Conservation (phyloP, 140 eudicot genomes). For the Bidens hawaiensis region DNA sequence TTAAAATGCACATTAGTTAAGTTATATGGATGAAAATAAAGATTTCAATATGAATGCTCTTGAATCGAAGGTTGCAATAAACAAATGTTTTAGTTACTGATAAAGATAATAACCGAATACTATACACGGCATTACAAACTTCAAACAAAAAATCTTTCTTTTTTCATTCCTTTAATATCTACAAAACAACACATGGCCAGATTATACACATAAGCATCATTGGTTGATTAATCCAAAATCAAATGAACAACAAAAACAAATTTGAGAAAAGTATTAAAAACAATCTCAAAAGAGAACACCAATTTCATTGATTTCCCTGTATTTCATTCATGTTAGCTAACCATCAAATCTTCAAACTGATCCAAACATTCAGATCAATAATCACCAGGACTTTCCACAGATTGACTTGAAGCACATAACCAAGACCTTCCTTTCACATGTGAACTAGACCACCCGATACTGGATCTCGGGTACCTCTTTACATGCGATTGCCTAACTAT, state of each 20-base stretch:
- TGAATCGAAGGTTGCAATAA: no score
- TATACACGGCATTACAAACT: no score
- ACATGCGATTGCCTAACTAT: slow-evolving; percentile 34
- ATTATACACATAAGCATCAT: not conserved
- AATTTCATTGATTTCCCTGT: not conserved
- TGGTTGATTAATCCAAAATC: not conserved
- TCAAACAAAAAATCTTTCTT: not conserved
- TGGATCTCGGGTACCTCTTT: slow-evolving; percentile 39
- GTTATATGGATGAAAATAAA: no score
- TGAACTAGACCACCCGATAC: slow-evolving; percentile 50
- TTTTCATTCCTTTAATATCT: not conserved
- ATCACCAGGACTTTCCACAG: slow-evolving; percentile 34
- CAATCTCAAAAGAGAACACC: not conserved
- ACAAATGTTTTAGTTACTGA: no score
- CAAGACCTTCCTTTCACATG: slow-evolving; percentile 46
- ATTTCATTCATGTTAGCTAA: not conserved
- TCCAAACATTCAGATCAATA: slow-evolving; percentile 17
- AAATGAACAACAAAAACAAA: not conserved
- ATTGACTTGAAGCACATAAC: slow-evolving; percentile 65
- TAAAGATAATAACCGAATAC: no score
- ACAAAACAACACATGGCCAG: not conserved
- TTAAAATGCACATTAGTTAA: no score
- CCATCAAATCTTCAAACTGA: not conserved
- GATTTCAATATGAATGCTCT: no score
- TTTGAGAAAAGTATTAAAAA: not conserved